These are phyloP conservation scores for Talaromyces marneffei DNA, from an alignment of 2,329 filamentous ascomycete species.

Conservation along the genomic window DNA sequence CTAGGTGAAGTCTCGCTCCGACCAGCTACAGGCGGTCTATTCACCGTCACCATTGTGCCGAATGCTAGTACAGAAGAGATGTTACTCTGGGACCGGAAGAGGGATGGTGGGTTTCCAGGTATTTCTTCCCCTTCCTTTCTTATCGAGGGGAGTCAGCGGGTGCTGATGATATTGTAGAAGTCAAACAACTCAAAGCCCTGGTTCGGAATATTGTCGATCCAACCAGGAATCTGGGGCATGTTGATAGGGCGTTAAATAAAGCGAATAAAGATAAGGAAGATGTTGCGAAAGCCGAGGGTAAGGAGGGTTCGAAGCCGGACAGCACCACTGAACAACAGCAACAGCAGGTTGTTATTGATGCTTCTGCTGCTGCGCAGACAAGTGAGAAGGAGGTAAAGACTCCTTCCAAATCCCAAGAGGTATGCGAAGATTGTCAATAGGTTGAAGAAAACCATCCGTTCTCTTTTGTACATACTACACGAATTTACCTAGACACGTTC, in stretches of 20 bases:
- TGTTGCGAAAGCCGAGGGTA: background rate
- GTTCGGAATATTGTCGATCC: conserved; percentile 81
- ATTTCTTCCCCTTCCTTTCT: conserved; percentile 17
- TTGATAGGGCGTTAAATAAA: conserved; percentile 50
- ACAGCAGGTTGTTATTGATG: background rate
- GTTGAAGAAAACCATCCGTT: background rate
- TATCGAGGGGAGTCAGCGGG: background rate
- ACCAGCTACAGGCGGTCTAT: conserved; percentile 77
- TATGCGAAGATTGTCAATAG: conserved; percentile 26
- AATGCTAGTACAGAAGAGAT: conserved; percentile 37
- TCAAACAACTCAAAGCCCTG: conserved; percentile 80
- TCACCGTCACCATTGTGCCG: conserved; percentile 61
- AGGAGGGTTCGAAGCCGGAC: background rate
- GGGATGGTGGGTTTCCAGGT: conserved; percentile 80
- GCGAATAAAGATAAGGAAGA: conserved; percentile 2
- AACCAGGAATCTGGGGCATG: conserved; percentile 70
- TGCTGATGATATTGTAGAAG: conserved; percentile 50
- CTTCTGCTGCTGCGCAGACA: background rate
- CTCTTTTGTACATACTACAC: background rate
- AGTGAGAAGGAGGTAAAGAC: conserved; percentile 23
- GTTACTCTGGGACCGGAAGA: conserved; percentile 80
- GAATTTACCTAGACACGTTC: background rate
- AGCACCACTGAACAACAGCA: background rate
- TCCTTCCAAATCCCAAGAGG: conserved; percentile 14
- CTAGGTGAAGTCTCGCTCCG: conserved; percentile 85